Evolutionary conservation across 441 rosid genomes (phyloP).

Genomic region (Biscutella auriculata): DNA sequence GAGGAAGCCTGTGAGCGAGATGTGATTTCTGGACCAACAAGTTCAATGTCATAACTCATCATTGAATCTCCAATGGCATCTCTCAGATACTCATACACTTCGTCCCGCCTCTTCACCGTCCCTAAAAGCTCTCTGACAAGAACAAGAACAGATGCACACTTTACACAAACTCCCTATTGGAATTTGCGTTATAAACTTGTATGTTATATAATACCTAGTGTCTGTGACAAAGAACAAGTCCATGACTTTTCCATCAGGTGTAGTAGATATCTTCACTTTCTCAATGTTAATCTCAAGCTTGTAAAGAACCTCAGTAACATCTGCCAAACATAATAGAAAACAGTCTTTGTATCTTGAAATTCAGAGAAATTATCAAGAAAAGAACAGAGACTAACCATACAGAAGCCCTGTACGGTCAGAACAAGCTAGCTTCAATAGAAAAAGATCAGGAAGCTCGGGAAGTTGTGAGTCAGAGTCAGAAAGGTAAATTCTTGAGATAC

Average conservation of each 20-base stretch:
- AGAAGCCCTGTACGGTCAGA: slow-evolving; percentile 70
- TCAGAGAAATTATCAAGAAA: background rate
- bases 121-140: slow-evolving; percentile 65
- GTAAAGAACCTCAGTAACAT: slow-evolving; percentile 65
- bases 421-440: slow-evolving; percentile 59
- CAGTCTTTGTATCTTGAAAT: background rate
- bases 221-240: slow-evolving; percentile 88
- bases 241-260: slow-evolving; percentile 85
- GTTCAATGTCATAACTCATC: slow-evolving; percentile 67
- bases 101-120: slow-evolving; percentile 55
- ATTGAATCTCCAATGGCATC: slow-evolving; percentile 37
- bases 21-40: slow-evolving; percentile 55
- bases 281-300: slow-evolving; percentile 72
- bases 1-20: slow-evolving; percentile 54
- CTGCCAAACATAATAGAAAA: slow-evolving; percentile 34
- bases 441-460: slow-evolving; percentile 58
- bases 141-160: background rate
- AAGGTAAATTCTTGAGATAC: slow-evolving; percentile 42
- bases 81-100: slow-evolving; percentile 35
- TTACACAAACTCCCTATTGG: background rate
- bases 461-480: slow-evolving; percentile 43
- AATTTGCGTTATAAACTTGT: background rate
- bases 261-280: slow-evolving; percentile 90
- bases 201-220: slow-evolving; percentile 48
- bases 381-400: slow-evolving; percentile 36